phyloP scores from a whole-genome alignment of 1,284 basidiomycete genomes.

The Cryptococcus sp. region DNA sequence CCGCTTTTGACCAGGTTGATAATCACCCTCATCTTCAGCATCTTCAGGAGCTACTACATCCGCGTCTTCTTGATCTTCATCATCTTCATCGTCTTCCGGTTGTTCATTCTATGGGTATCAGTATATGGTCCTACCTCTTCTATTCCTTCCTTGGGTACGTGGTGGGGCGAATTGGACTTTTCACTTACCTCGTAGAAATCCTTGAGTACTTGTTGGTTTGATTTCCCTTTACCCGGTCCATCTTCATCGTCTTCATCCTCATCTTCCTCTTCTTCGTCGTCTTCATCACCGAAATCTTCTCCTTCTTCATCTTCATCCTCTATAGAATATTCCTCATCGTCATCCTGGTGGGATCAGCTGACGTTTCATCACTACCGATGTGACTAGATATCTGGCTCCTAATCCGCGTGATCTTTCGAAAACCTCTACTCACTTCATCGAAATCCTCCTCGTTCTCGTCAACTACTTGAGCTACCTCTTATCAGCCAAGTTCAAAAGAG shows the following conservation, averaged over 20 bases:
- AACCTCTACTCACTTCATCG: background rate
- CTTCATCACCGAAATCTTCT: constrained; percentile 3
- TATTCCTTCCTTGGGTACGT: background rate
- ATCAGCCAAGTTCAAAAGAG: background rate
- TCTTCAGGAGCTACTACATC: constrained; percentile 8
- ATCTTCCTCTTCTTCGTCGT: constrained; percentile 1
- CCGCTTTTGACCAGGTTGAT: constrained; percentile 11
- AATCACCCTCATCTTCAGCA: constrained; percentile 9
- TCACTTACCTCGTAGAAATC: constrained; percentile 6
- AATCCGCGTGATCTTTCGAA: background rate
- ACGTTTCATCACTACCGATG: background rate
- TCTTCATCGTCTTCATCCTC: background rate
- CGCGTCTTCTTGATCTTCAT: constrained; percentile 9
- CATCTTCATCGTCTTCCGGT: constrained; percentile 13
- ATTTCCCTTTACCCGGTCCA: background rate
- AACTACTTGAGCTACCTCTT: background rate
- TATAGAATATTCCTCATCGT: background rate
- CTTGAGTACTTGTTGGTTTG: constrained; percentile 1
- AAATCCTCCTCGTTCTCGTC: constrained; percentile 3
- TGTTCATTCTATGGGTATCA: constrained; percentile 4
- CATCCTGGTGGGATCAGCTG: background rate
- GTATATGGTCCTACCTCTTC: background rate
- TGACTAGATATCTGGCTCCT: background rate
- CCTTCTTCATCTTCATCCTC: constrained; percentile 3
- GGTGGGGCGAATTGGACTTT: background rate